Evolutionary conservation across 225 moss, liverwort and hornwort species (phyloP).

Genomic region (Polytrichum commune): DNA sequence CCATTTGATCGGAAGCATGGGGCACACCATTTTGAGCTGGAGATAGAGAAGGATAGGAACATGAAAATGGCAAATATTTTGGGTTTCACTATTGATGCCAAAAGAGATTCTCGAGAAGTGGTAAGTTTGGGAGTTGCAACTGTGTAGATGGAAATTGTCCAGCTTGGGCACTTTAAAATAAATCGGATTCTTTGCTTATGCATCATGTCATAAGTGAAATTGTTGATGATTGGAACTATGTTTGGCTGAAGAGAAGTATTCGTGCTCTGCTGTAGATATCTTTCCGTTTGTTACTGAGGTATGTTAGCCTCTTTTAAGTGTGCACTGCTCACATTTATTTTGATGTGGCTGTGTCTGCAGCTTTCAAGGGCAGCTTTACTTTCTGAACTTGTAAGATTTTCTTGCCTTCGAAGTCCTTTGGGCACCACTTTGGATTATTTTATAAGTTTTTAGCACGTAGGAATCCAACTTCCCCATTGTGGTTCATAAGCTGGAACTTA

Average conservation of each 20-base stretch:
- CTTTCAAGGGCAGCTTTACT: constrained; percentile 88
- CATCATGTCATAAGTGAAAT: too few species aligned
- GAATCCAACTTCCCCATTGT: too few species aligned
- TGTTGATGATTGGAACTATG: too few species aligned
- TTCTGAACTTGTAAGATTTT: constrained; percentile 71
- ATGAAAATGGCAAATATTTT: constrained; percentile 91
- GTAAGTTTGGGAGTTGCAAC: constrained; percentile 31
- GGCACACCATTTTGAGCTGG: constrained; percentile 93
- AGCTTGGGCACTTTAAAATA: too few species aligned
- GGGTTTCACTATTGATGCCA: constrained; percentile 88
- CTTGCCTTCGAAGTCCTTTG: not conserved
- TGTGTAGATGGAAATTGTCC: too few species aligned
- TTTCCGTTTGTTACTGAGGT: not conserved
- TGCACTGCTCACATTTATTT: too few species aligned
- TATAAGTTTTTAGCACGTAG: too few species aligned
- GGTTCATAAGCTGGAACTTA: too few species aligned
- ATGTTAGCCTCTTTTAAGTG: not conserved
- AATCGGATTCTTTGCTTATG: too few species aligned
- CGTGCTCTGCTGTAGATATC: too few species aligned
- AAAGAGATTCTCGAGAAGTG: constrained; percentile 94
- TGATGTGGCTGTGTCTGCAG: constrained; percentile 34
- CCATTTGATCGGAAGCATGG: constrained; percentile 97
- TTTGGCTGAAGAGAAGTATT: too few species aligned
- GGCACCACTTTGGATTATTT: too few species aligned
- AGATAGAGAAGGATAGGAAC: constrained; percentile 96